Conservation (phyloP, 2,329 filamentous ascomycete genomes). For the Oidium heveae region DNA sequence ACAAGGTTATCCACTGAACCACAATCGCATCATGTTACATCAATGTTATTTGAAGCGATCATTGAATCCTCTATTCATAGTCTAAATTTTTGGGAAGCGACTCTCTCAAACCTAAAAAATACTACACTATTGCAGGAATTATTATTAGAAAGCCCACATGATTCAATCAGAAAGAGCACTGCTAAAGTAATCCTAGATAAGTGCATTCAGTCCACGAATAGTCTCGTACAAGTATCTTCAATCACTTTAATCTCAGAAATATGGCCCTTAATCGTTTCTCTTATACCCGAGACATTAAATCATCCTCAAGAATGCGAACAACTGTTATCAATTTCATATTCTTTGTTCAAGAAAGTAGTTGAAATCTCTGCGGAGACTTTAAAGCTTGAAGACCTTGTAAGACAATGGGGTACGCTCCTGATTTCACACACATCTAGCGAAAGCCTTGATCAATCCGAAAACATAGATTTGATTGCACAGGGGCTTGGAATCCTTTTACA, state of each 20-base stretch:
- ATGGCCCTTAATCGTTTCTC: constrained; percentile 17
- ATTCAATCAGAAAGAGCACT: constrained; percentile 11
- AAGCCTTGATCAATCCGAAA: constrained; percentile 12
- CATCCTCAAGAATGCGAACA: constrained; percentile 12
- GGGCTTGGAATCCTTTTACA: constrained; percentile 16
- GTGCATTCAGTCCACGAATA: constrained; percentile 9
- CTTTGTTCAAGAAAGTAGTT: constrained; percentile 18
- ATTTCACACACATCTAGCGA: constrained; percentile 19
- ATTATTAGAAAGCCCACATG: constrained; percentile 19
- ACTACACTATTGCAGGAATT: constrained; percentile 17
- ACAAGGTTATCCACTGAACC: constrained; percentile 6
- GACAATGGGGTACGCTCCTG: constrained; percentile 14
- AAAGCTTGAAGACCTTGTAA: constrained; percentile 8
- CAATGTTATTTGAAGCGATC: constrained; percentile 20
- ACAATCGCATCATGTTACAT: constrained; percentile 16
- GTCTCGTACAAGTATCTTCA: constrained; percentile 12
- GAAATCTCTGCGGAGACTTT: constrained; percentile 10
- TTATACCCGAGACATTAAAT: constrained; percentile 8
- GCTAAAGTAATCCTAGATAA: constrained; percentile 12
- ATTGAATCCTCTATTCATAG: constrained; percentile 23
- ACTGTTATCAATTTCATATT: constrained; percentile 17
- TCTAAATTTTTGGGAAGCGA: constrained; percentile 19
- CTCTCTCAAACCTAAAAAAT: constrained; percentile 16
- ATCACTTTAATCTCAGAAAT: constrained; percentile 21
- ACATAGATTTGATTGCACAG: constrained; percentile 13